phyloP scores from a whole-genome alignment of 805 yeast genomes.

The Tetrapisispora fleetii region DNA sequence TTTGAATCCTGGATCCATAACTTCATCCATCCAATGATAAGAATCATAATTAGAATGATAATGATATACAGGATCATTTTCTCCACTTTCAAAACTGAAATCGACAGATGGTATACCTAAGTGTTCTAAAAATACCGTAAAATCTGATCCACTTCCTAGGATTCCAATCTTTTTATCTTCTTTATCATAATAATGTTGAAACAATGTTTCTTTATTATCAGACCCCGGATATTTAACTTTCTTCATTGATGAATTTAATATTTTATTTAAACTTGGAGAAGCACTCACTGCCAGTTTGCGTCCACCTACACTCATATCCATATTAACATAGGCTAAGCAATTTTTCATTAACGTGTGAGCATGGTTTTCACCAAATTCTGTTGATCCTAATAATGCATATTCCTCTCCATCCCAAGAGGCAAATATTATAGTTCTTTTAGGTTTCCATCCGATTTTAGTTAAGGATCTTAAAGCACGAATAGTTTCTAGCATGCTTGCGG shows the following conservation, averaged over 20 bases:
- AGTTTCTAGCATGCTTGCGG: conserved; percentile 61
- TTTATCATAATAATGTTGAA: conserved; percentile 29
- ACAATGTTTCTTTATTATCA: conserved; percentile 17
- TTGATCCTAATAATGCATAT: conserved; percentile 73
- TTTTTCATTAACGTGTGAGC: conserved; percentile 37
- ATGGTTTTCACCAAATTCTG: conserved; percentile 68
- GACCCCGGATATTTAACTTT: conserved; percentile 38
- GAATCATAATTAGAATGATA: conserved; percentile 73
- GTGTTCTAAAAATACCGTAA: conserved; percentile 49
- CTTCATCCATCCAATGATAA: conserved; percentile 55
- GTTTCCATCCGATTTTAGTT: conserved; percentile 66
- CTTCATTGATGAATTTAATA: conserved; percentile 38
- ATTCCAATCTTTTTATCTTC: conserved; percentile 29
- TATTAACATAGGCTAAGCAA: conserved; percentile 58
- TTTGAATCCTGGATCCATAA: conserved; percentile 53
- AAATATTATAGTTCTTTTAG: conserved; percentile 72
- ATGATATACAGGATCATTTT: conserved; percentile 53
- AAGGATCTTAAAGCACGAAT: conserved; percentile 57
- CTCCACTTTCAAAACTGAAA: conserved; percentile 40
- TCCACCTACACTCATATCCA: conserved; percentile 59
- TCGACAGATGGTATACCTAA: conserved; percentile 54
- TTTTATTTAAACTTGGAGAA: conserved; percentile 47
- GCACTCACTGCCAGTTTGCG: conserved; percentile 37
- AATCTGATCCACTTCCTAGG: conserved; percentile 67
- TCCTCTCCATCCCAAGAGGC: conserved; percentile 76